Percentiles rank a stretch among this genome's conserved stretches.
Evolutionary conservation across 306 rosid species (phyloP).

Genomic region (Cicer pinnatifidum): DNA sequence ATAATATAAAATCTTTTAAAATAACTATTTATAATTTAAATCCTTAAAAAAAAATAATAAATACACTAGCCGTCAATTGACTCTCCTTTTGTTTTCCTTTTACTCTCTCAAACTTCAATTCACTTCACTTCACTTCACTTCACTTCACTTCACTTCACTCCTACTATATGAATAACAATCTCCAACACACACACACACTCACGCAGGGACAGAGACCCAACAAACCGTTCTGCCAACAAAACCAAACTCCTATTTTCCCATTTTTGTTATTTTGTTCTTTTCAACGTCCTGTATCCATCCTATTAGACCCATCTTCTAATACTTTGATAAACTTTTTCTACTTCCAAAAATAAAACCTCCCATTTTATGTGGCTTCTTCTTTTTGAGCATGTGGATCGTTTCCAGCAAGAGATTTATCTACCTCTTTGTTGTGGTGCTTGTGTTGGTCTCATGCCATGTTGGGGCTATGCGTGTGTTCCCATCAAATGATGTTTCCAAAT

Average conservation of each 20-base stretch:
- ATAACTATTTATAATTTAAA: no score
- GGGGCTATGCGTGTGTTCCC: conserved; percentile 60
- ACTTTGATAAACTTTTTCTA: not conserved
- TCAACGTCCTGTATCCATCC: conserved; percentile 13
- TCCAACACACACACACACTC: not conserved
- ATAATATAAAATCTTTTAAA: no score
- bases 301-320: not conserved
- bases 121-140: conserved; percentile 12
- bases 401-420: conserved; percentile 51
- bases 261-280: conserved; percentile 19
- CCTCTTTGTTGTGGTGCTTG: conserved; percentile 41
- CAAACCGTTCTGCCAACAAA: conserved; percentile 11
- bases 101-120: conserved; percentile 44
- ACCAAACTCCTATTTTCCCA: conserved; percentile 27
- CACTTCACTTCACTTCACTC: conserved; percentile 14
- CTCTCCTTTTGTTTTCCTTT: conserved; percentile 17
- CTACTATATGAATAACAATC: conserved; percentile 27
- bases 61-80: conserved; percentile 39
- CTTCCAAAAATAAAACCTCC: not conserved
- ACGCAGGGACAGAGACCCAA: conserved; percentile 32
- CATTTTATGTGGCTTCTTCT: conserved; percentile 47
- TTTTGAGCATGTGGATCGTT: conserved; percentile 53
- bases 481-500: conserved; percentile 39
- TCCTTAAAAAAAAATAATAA: not conserved
- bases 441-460: conserved; percentile 54